Base-by-base conservation (phyloP, 2,329 filamentous ascomycete species). In the Rhexocercosporidium sp. region DNA sequence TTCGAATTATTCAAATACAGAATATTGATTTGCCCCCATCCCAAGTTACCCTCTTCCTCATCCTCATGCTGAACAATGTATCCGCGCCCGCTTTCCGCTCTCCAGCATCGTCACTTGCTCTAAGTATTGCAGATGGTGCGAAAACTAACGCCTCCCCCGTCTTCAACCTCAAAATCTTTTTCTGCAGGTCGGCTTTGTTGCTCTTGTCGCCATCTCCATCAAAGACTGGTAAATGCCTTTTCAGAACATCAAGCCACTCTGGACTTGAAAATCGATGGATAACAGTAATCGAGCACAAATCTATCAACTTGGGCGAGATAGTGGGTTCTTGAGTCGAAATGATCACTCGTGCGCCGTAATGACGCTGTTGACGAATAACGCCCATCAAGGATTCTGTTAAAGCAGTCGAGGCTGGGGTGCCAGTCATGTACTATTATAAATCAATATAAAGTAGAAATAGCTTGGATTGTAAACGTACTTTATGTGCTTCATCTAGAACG, bases 301-400 rank as follows among this genome's bases (percentile, higher is more conserved):
- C 90, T 0, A 94, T 82, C 0, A 96, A 82, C 16, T 84, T 83
- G 0, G 88, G 86, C 0, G 89, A 90, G 6, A 94, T 83, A 0
- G 89, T 93, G 0, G 92, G 92, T 72, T 95, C 92, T 74, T 96
- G 91, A 0, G 92, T 95, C 0, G 91, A 89, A 39, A 95, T 89
- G 49, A 95, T 76, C 5, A 94, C 82, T 0, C 92, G 84, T 0
- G 85, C 83, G 1, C 84, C 91, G 1, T 88, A 78, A 74, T 95
- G 92, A 0, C 91, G 87, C 77, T 95, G 91, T 29, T 90, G 82
- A 0, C 92, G 85, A 70, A 94, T 90, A 0, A 86, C 85, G 0
- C 82, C 81, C 0, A 92, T 80, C 0, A 94, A 80, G 0, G 82
- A 81, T 6, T 90, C 82, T 0, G 90, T 93, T 22, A 94, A 82